Evolutionary conservation across 768 basidiomycete genomes (phyloP), one percentile per base, ranked within the genome.

Genomic region (Russula virescens): DNA sequence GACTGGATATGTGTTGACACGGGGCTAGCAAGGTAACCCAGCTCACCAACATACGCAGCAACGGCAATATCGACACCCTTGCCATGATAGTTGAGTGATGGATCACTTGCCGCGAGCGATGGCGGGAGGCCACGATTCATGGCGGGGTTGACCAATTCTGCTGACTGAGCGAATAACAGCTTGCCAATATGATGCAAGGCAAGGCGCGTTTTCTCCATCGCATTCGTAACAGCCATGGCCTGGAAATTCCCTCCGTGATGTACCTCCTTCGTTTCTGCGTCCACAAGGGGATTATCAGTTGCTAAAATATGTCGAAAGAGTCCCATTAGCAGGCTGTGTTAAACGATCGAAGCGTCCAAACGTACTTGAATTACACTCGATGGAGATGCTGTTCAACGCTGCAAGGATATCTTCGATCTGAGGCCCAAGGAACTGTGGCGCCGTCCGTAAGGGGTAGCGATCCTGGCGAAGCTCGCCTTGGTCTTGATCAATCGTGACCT

Each of bases 161-260:
- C 79, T 54, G 75, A 71, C 69, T 83, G 82, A 8, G 82, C 72
- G 64, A 81, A 83, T 42, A 79, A 64, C 28, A 83, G 66, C 69
- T 81, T 81, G 62, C 81, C 82, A 54, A 83, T 71, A 68, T 80
- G 79, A 63, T 79, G 78, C 26, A 82, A 68, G 2, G 79, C 75
- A 21, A 82, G 74, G 16, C 91, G 87, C 19, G 88, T 89, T 73
- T 91, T 91, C 72, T 94, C 91, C 89, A 93, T 92, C 14, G 86
- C 84, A 59, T 89, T 91, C 9, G 89, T 89, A 45, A 94, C 84
- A 3, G 89, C 79, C 81, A 91, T 88, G 0, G 90, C 89, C 71
- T 94, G 91, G 83, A 94, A 94, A 72, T 94, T 94, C 18, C 92
- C 92, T 34, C 90, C 92, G 60, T 92, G 81, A 71, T 92, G 88